Evolutionary conservation across 257 asterid species (phyloP).

Genomic region (Verbascum thapsus): DNA sequence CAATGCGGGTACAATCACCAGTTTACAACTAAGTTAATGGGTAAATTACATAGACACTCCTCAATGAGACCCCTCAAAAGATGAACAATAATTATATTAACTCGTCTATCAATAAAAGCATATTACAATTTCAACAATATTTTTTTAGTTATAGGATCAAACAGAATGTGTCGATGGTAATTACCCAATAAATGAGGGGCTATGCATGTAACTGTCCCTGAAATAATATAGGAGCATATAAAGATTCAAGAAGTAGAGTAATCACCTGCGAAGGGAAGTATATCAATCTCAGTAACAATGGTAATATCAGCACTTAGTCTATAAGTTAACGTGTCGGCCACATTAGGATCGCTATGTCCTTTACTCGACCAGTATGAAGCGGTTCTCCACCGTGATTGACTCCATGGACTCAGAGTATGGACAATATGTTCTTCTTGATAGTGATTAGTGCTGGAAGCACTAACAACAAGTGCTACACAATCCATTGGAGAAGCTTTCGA

Average conservation of each 20-base stretch:
- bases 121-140: too few species aligned
- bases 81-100: too few species aligned
- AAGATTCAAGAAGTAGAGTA: conserved; percentile 9
- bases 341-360: conserved; percentile 47
- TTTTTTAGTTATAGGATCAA: too few species aligned
- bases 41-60: not conserved
- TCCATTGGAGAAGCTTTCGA: conserved; percentile 26
- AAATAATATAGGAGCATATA: not conserved
- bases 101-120: too few species aligned
- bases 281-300: conserved; percentile 41
- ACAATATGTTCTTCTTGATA: conserved; percentile 38
- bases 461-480: conserved; percentile 37
- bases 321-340: conserved; percentile 46
- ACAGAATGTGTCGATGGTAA: not conserved
- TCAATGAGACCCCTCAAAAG: too few species aligned
- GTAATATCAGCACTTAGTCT: conserved; percentile 37
- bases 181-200: not conserved
- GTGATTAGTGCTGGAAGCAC: conserved; percentile 51
- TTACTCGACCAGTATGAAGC: conserved; percentile 54
- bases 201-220: not conserved
- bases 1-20: too few species aligned
- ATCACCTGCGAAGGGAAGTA: conserved; percentile 52
- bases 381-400: conserved; percentile 14
- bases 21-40: too few species aligned
- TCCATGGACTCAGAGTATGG: conserved; percentile 42